Evolutionary conservation across 2,329 filamentous ascomycete genomes (phyloP).

Genomic region (Penicillium sumatraense): DNA sequence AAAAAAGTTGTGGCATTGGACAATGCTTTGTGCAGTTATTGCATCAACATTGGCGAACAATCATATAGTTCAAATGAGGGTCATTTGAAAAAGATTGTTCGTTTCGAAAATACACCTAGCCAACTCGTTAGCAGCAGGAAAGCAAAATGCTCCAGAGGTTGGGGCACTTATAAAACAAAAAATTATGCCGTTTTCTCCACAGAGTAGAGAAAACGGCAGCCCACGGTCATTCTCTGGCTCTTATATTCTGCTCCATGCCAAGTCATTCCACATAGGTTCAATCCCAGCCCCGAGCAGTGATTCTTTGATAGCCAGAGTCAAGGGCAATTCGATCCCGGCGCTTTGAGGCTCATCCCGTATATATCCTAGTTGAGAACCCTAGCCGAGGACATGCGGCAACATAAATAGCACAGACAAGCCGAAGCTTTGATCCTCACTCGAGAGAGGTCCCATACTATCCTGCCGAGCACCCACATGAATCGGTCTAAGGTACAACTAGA

Average conservation of each 20-base stretch:
- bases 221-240: slow-evolving; percentile 18
- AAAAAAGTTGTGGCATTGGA: no score
- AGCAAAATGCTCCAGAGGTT: neutral
- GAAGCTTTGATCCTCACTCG: slow-evolving; percentile 91
- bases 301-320: slow-evolving; percentile 13
- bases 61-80: no score
- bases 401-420: slow-evolving; percentile 71
- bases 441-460: slow-evolving; percentile 75
- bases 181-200: slow-evolving; percentile 28
- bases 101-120: no score
- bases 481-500: slow-evolving; percentile 1
- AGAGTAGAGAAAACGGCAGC: slow-evolving; percentile 33
- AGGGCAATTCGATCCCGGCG: slow-evolving; percentile 19
- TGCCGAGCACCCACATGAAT: slow-evolving; percentile 27
- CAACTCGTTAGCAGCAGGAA: slow-evolving; percentile 37
- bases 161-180: slow-evolving; percentile 48
- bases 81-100: no score
- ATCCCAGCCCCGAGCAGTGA: slow-evolving; percentile 12
- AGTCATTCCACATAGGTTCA: slow-evolving; percentile 8
- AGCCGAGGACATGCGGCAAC: slow-evolving; percentile 14
- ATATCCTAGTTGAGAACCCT: slow-evolving; percentile 7
- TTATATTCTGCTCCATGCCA: slow-evolving; percentile 19
- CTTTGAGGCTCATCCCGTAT: slow-evolving; percentile 16
- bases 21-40: no score
- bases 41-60: no score